Conservation (phyloP, 2,329 filamentous ascomycete species). For the Eutypella sp. region DNA sequence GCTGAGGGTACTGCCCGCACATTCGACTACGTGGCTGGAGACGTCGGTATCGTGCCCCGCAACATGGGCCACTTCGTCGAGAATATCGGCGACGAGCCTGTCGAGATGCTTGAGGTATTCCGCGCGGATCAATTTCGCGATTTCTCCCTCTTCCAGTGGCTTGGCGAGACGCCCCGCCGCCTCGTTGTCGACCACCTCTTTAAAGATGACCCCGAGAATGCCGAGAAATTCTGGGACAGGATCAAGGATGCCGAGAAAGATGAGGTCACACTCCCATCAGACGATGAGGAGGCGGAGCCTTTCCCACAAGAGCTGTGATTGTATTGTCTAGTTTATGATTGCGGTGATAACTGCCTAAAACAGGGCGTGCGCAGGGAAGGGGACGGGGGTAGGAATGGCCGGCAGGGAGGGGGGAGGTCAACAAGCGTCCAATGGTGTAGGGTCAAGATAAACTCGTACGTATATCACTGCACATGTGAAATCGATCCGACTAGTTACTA, state of each 20-base stretch:
- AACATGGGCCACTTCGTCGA: slow-evolving; percentile 81
- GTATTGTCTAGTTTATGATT: neutral
- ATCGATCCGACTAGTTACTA: too few species aligned
- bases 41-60: slow-evolving; percentile 70
- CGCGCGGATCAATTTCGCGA: slow-evolving; percentile 66
- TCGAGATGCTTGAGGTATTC: slow-evolving; percentile 75
- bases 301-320: slow-evolving; percentile 16
- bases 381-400: too few species aligned
- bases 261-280: slow-evolving; percentile 36
- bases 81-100: slow-evolving; percentile 70
- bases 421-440: too few species aligned
- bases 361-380: too few species aligned
- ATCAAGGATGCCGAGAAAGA: slow-evolving; percentile 60
- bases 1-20: slow-evolving; percentile 65
- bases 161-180: slow-evolving; percentile 64
- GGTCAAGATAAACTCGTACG: too few species aligned
- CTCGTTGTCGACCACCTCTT: slow-evolving; percentile 65
- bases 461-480: too few species aligned
- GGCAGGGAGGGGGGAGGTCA: too few species aligned
- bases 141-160: slow-evolving; percentile 70
- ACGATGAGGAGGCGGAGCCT: slow-evolving; percentile 1
- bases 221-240: slow-evolving; percentile 56
- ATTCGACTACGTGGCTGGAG: slow-evolving; percentile 70
- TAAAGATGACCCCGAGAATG: slow-evolving; percentile 53
- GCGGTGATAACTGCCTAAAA: too few species aligned